Evolutionary conservation across 352 stramenopile genomes (phyloP), one percentile per base, ranked within the genome.

Genomic region (Nothophytophthora sp.): DNA sequence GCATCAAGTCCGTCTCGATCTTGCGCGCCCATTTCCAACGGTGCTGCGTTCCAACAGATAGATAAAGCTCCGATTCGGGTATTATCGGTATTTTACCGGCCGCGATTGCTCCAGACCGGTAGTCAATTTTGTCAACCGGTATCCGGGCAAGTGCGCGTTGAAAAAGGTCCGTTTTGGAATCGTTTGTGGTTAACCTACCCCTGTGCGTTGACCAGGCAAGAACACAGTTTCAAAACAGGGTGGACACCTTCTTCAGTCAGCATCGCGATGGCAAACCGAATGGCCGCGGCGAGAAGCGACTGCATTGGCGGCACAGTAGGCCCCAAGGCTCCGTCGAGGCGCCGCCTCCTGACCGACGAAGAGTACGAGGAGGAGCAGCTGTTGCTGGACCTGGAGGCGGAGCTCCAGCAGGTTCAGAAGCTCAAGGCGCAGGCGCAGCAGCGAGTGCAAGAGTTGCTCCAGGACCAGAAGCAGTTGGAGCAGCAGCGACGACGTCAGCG

Each of bases 341-440:
- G 49, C 25, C 50, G 51, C 9, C 64, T 68, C 35, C 18, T 59
- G 58, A 73, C 45, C 2, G 37, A 70, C 20, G 61, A 67, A 20
- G 73, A 76, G 43, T 67, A 60, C 23, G 54, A 67, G 27, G 68
- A 83, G 36, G 58, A 73, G 51, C 53, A 63, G 43, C 33, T 68
- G 52, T 54, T 85, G 19, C 22, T 58, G 20, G 60, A 76, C 38
- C 56, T 89, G 11, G 67, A 86, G 48, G 34, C 35, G 15, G 70
- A 87, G 23, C 56, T 91, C 12, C 49, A 43, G 36, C 67, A 73
- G 10, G 74, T 88, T 25, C 77, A 83, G 33, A 37, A 43, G 18
- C 62, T 87, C 2, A 80, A 76, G 52, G 13, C 32, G 16, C 54
- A 80, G 20, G 62, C 70, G 8, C 69, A 76, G 37, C 34, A 67